Conservation (phyloP, 1,284 basidiomycete genomes). For the Kalmanozyma brasiliensis region DNA sequence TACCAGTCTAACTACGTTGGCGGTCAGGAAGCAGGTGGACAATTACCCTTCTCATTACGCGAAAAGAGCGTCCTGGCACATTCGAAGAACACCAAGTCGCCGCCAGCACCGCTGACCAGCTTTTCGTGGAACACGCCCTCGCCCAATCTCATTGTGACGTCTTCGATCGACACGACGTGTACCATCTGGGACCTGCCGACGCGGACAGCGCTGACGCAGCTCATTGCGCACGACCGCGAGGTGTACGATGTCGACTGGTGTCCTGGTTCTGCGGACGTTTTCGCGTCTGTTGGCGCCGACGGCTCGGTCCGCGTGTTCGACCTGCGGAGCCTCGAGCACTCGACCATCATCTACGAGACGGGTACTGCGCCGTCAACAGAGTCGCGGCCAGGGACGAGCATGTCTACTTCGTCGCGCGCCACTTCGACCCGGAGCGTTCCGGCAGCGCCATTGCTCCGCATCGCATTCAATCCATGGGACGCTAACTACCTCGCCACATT, state of each 20-base stretch:
- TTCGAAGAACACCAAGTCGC: constrained; percentile 61
- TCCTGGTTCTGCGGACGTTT: constrained; percentile 96
- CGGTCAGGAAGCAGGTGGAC: constrained; percentile 13
- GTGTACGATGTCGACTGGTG: constrained; percentile 98
- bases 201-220: constrained; percentile 91
- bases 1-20: constrained; percentile 52
- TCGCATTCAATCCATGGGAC: constrained; percentile 68
- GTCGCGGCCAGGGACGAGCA: constrained; percentile 50
- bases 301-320: constrained; percentile 97
- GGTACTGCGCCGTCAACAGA: constrained; percentile 46
- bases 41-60: constrained; percentile 52
- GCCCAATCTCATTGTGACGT: constrained; percentile 67
- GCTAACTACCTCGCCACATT: constrained; percentile 68
- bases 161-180: constrained; percentile 74
- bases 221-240: constrained; percentile 90
- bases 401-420: constrained; percentile 42
- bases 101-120: constrained; percentile 66
- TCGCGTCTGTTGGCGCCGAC: constrained; percentile 97
- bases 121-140: constrained; percentile 67
- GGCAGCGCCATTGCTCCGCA: constrained; percentile 62
- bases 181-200: constrained; percentile 90
- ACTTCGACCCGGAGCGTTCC: constrained; percentile 37
- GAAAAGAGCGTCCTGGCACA: constrained; percentile 66
- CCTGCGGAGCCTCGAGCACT: constrained; percentile 93
- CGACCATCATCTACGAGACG: constrained; percentile 93